Evolutionary conservation across 164 flowering plant species (phyloP), one percentile per base, ranked within the genome.

Genomic region (Pachysandra terminalis): DNA sequence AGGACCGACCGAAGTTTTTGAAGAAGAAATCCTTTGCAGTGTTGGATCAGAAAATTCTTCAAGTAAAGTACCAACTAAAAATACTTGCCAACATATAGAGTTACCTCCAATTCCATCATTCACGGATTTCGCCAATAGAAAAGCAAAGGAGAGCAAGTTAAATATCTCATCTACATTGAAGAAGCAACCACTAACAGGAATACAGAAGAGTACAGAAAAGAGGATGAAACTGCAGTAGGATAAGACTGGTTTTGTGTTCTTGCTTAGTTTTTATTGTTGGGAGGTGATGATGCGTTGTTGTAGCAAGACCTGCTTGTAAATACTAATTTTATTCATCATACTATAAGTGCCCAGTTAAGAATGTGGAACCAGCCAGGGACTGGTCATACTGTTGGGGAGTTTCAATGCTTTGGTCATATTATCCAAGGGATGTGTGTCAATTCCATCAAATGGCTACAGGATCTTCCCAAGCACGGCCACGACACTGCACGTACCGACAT

Each of bases 51-150:
- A 59, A 58, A 49, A 77, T 67, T 61, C 65, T 5, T 32, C 24
- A 19, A 53, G 26, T 15, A 65, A 24, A 24, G 70, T 66, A 15
- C 63, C 75, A n/a, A 56, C 28, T 14, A 61, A 45, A 64, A 65
- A 51, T 71, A 52, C 69, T 55, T 69, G 71, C 22, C 54, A 56
- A 17, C 71, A 59, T 1, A 70, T 61, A 28, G 56, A 26, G 51
- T 77, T 83, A 45, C 97, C 91, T 27, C 65, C 74, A 15, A 81
- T 91, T 49, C 91, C 85, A 51, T 85, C 93, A 8, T 89, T 89
- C 74, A 81, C 91, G 0, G 87, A 89, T 40, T 87, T 86, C 68
- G 80, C 84, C 22, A 77, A 75, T 64, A 77, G 82, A 62, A 77
- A 68, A 73, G 83, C 73, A 66, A 67, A 63, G n/a, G 70, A 70